A percentile compares a stretch with the other conserved stretches of the same genome.
Evolutionary conservation across 495 filamentous ascomycete species (phyloP).

Genomic region (Hypoxylon perforatum): DNA sequence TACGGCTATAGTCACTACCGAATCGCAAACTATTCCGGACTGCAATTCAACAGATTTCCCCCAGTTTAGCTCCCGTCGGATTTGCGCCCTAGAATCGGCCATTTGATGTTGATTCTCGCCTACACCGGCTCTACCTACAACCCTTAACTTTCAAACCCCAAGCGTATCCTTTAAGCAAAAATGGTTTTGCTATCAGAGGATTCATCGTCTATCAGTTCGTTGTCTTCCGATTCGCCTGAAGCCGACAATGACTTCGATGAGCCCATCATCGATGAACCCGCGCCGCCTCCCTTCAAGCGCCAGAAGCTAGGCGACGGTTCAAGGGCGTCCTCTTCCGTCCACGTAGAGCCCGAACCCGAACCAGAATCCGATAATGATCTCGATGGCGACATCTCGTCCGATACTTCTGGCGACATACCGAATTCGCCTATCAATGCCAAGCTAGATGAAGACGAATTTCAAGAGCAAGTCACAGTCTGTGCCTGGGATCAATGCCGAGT

Average conservation of each 20-base stretch:
- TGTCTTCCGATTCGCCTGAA: constrained; percentile 60
- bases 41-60: too few relatives aligned
- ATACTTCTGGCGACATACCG: constrained; percentile 87
- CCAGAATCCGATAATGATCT: constrained; percentile 49
- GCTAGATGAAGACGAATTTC: constrained; percentile 81
- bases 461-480: constrained; percentile 91
- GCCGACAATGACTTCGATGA: constrained; percentile 61
- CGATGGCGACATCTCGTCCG: constrained; percentile 77
- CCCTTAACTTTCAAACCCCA: neutral
- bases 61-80: neutral
- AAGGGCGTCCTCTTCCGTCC: constrained; percentile 57
- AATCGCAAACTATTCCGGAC: neutral
- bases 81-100: neutral
- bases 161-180: neutral
- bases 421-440: constrained; percentile 71
- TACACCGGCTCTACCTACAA: neutral
- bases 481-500: constrained; percentile 86
- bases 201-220: constrained; percentile 47
- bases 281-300: constrained; percentile 60
- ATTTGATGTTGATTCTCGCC: too few relatives aligned
- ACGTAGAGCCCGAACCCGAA: constrained; percentile 55
- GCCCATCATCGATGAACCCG: constrained; percentile 47
- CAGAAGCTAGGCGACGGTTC: constrained; percentile 59
- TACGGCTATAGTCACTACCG: neutral
- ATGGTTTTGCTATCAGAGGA: constrained; percentile 46